Conservation (phyloP, 2,329 filamentous ascomycete species). For the Colletotrichum siamense region DNA sequence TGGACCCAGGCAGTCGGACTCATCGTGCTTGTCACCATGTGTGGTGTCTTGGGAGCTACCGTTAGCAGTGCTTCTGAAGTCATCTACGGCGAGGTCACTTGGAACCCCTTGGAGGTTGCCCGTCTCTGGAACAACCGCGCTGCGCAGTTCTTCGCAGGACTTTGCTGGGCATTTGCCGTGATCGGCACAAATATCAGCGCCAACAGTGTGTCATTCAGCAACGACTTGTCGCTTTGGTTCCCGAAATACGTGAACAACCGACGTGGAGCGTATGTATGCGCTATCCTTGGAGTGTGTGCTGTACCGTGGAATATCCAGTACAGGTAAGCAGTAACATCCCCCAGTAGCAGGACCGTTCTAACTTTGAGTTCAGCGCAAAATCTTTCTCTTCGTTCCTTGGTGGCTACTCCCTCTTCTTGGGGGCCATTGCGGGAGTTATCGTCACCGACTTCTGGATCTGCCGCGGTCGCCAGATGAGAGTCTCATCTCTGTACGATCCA, state of each 20-base stretch:
- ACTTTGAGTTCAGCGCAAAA: conserved; percentile 11
- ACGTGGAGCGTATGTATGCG: conserved; percentile 47
- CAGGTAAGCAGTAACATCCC: background rate
- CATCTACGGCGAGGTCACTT: conserved; percentile 28
- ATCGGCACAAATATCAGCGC: conserved; percentile 59
- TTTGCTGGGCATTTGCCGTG: conserved; percentile 44
- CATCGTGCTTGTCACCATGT: conserved; percentile 19
- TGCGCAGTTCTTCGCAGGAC: conserved; percentile 33
- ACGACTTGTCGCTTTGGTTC: conserved; percentile 57
- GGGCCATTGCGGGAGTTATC: conserved; percentile 40
- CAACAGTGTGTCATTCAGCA: conserved; percentile 58
- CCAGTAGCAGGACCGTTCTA: conserved; percentile 19
- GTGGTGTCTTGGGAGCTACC: conserved; percentile 55
- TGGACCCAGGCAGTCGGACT: conserved; percentile 23
- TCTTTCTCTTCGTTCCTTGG: conserved; percentile 33
- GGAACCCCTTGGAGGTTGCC: conserved; percentile 34
- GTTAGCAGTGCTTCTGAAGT: conserved; percentile 39
- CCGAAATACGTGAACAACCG: conserved; percentile 59
- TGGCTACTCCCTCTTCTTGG: conserved; percentile 41
- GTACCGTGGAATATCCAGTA: conserved; percentile 25
- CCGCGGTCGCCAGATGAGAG: conserved; percentile 35
- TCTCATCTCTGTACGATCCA: conserved; percentile 41
- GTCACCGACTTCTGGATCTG: conserved; percentile 44
- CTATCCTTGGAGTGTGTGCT: conserved; percentile 17
- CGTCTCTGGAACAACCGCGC: conserved; percentile 31